These are phyloP conservation scores for Saccharomyces pastorianus DNA, from an alignment of 1,139 yeast species.

Conservation along the genomic window DNA sequence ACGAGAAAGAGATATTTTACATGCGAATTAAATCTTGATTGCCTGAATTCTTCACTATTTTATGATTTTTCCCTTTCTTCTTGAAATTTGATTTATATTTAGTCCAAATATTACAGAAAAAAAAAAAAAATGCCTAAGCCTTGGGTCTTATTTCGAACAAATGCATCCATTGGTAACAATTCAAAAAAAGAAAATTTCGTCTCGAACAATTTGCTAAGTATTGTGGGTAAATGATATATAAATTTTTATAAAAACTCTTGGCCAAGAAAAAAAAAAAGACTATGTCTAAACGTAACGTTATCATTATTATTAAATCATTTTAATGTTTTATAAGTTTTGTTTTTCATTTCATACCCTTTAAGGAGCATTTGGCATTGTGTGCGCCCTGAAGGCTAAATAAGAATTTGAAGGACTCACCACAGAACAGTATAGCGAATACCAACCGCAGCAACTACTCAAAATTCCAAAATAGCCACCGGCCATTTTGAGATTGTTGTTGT, in stretches of 20 bases:
- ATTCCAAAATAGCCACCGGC: constrained; percentile 72
- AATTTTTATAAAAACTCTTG: not conserved
- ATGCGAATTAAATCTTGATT: too few species aligned
- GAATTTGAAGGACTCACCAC: constrained; percentile 55
- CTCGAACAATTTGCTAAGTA: not conserved
- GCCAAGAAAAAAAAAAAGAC: not conserved
- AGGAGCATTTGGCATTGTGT: constrained; percentile 45
- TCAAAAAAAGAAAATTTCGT: not conserved
- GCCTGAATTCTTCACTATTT: too few species aligned
- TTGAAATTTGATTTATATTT: too few species aligned
- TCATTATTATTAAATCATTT: not conserved
- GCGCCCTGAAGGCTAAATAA: constrained; percentile 49
- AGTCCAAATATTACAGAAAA: too few species aligned
- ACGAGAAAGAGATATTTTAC: not conserved
- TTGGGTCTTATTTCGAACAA: too few species aligned
- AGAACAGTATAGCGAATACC: constrained; percentile 64
- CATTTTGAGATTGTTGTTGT: constrained; percentile 38
- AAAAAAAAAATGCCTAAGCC: too few species aligned
- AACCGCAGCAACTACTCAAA: constrained; percentile 52
- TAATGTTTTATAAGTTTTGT: not conserved
- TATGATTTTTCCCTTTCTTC: too few species aligned
- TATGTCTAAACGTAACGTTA: not conserved
- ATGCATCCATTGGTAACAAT: too few species aligned
- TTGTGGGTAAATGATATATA: not conserved
- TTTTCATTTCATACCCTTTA: not conserved